Evolutionary conservation across 1,284 basidiomycete genomes (phyloP).

Genomic region (Moesziomyces globuligerus): DNA sequence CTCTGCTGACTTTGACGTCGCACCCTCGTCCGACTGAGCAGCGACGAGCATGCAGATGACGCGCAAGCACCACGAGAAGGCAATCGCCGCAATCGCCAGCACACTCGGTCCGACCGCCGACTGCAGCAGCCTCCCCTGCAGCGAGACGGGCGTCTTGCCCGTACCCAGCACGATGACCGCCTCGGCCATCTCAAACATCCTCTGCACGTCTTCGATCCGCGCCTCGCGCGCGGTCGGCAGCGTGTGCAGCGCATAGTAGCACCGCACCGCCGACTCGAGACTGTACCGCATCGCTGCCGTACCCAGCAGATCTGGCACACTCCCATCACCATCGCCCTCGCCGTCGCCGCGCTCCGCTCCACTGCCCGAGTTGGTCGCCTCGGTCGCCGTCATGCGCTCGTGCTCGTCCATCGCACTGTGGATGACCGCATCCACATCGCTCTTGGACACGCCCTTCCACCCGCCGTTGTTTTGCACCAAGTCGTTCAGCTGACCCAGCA

Average conservation of each 20-base stretch:
- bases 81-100: constrained; percentile 27
- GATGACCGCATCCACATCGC: constrained; percentile 45
- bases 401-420: constrained; percentile 33
- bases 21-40: background rate
- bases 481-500: constrained; percentile 47
- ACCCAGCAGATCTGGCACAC: constrained; percentile 10
- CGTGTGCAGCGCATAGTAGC: constrained; percentile 41
- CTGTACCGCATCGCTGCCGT: constrained; percentile 36
- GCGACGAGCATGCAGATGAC: constrained; percentile 31
- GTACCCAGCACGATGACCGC: constrained; percentile 36
- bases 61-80: constrained; percentile 35
- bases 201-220: constrained; percentile 22
- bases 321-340: constrained; percentile 1
- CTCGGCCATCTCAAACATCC: constrained; percentile 34
- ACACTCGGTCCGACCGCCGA: constrained; percentile 42
- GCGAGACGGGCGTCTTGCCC: constrained; percentile 36
- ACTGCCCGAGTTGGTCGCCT: background rate
- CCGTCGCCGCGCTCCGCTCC: background rate
- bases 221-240: constrained; percentile 34
- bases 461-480: constrained; percentile 39
- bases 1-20: background rate
- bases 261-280: constrained; percentile 25
- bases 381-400: constrained; percentile 9
- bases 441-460: constrained; percentile 41
- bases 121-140: constrained; percentile 37